Evolutionary conservation across 2,329 filamentous ascomycete genomes (phyloP).

Genomic region (Sclerotiophoma versabilis): DNA sequence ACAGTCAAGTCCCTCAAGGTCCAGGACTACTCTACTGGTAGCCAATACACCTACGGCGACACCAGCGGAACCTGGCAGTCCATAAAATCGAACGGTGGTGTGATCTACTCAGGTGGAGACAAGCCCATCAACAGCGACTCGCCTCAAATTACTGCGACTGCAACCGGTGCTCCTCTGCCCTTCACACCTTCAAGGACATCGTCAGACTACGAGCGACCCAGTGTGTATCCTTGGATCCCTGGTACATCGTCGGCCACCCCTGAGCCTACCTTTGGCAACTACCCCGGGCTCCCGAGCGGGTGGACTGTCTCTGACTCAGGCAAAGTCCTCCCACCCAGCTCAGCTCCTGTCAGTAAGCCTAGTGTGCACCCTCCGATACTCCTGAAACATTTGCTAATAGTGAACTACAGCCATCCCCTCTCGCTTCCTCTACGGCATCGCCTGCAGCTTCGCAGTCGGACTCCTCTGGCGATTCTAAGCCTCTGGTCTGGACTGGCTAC

Average conservation of each 20-base stretch:
- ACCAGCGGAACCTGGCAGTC: slow-evolving; percentile 79
- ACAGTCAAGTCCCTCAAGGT: slow-evolving; percentile 76
- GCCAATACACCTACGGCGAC: slow-evolving; percentile 81
- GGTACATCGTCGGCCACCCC: slow-evolving; percentile 60
- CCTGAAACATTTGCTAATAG: slow-evolving; percentile 22
- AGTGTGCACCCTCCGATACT: slow-evolving; percentile 23
- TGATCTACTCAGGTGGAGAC: slow-evolving; percentile 69
- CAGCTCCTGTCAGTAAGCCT: slow-evolving; percentile 70
- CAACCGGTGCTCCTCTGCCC: slow-evolving; percentile 70
- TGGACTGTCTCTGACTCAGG: slow-evolving; percentile 82
- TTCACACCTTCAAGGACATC: slow-evolving; percentile 67
- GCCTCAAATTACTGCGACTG: slow-evolving; percentile 68
- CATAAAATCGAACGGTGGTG: slow-evolving; percentile 81
- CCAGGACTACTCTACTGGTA: slow-evolving; percentile 92
- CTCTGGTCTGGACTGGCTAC: slow-evolving; percentile 54
- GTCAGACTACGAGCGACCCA: slow-evolving; percentile 54
- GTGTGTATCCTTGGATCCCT: slow-evolving; percentile 68
- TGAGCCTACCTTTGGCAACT: slow-evolving; percentile 54
- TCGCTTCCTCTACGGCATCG: slow-evolving; percentile 60
- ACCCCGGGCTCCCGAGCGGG: slow-evolving; percentile 72
- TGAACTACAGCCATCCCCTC: slow-evolving; percentile 57
- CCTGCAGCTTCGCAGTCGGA: slow-evolving; percentile 50
- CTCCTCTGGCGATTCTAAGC: slow-evolving; percentile 40
- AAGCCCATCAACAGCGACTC: slow-evolving; percentile 62
- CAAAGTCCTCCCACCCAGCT: slow-evolving; percentile 77